Base-by-base conservation (phyloP, 108 stramenopile genomes). In the Chaetoceros muelleri region DNA sequence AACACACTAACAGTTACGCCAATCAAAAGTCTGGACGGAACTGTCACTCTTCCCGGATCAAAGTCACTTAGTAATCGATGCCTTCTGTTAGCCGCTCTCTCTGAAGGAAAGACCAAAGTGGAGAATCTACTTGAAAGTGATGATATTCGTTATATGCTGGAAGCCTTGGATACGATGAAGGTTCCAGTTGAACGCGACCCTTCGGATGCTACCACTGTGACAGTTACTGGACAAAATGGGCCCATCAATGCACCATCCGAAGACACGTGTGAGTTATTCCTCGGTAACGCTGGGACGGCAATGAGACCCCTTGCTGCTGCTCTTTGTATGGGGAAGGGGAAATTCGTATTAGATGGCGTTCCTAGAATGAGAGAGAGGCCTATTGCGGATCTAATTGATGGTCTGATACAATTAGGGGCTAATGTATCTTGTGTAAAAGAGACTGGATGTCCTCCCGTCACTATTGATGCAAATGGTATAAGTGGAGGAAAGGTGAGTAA, bases 131-230 rank as follows among this genome's bases (percentile, higher is more conserved):
- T 98, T 44, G 93, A 95, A 30, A 85, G 82, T 57, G 95, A 95
- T 53, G 97, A 98, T 74, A 96, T 95, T 64, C 75, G 74, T n/a
- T 93, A 94, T 81, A 96, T 98, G 95, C 75, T 98, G 13, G 76
- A 85, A 16, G 97, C 95, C 2, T 70, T 98, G 26, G 82, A 90
- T 47, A 62, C 69, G 1, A 66, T 96, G 62, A 60, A 84, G 46
- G 95, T 96, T 5, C 81, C 83, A 17, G 67, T 91, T 0, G 82
- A 76, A 28, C 63, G 72, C 20, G 70, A 87, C 47, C 67, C 60
- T 22, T 53, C 57, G n/a, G 73, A 74, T 29, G 56, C 70, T 24
- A 75, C 88, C 8, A 67, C 80, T 3, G 92, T 94, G 7, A 72
- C 65, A 20, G 83, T 90, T 1, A 73, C 69, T 26, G 93, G 95